These are phyloP conservation scores for Vitis riparia DNA, from an alignment of 164 flowering plant genomes.

Conservation along the genomic window DNA sequence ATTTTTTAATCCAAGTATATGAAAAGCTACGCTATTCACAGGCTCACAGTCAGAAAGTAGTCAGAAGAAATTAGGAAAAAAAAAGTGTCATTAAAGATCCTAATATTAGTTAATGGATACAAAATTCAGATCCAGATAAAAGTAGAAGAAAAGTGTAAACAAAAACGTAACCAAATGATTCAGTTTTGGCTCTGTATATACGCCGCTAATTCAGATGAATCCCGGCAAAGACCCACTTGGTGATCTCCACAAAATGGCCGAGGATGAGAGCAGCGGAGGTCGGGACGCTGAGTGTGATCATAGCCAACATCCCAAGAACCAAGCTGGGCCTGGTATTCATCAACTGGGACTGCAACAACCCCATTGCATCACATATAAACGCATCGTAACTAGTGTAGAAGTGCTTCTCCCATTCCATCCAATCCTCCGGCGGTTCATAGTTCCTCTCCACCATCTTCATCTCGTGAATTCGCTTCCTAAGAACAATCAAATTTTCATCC, in stretches of 20 bases:
- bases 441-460: constrained; percentile 49
- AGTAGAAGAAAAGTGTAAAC: background rate
- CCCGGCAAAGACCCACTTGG: constrained; percentile 1
- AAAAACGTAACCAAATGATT: background rate
- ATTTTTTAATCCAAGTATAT: no score
- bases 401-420: constrained; percentile 69
- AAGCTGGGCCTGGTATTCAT: constrained; percentile 62
- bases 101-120: no score
- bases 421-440: constrained; percentile 43
- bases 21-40: no score
- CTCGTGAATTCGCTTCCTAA: constrained; percentile 46
- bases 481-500: constrained; percentile 43
- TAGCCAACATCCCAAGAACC: constrained; percentile 35
- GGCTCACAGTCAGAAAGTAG: no score
- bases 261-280: constrained; percentile 17
- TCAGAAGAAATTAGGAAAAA: background rate
- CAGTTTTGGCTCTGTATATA: background rate
- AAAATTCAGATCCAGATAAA: no score
- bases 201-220: constrained; percentile 1
- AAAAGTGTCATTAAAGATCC: no score
- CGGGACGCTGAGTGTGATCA: constrained; percentile 44
- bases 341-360: constrained; percentile 44
- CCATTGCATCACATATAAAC: constrained; percentile 36
- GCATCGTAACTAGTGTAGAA: constrained; percentile 35
- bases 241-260: constrained; percentile 23